These are phyloP conservation scores for Middelhovenomyces tepae DNA, from an alignment of 805 yeast genomes.

Conservation along the genomic window DNA sequence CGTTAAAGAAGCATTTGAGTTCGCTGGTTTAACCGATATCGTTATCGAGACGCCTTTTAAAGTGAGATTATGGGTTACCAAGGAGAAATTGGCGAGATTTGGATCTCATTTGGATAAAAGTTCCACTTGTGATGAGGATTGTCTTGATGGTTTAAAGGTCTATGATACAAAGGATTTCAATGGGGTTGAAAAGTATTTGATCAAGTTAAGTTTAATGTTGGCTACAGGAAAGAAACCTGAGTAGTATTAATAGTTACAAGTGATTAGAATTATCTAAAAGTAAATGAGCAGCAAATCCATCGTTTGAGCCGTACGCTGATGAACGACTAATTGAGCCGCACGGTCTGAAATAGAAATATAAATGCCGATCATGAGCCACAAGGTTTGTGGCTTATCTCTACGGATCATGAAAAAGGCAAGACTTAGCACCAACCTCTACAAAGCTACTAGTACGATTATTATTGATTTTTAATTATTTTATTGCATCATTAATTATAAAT, in stretches of 20 bases:
- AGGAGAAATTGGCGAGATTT: too few relatives aligned
- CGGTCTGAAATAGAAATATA: too few relatives aligned
- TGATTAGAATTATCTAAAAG: conserved; percentile 2
- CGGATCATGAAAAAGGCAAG: too few relatives aligned
- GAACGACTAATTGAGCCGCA: too few relatives aligned
- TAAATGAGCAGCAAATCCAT: not conserved
- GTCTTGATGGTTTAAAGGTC: too few relatives aligned
- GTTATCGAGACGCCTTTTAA: conserved; percentile 3
- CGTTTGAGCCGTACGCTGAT: too few relatives aligned
- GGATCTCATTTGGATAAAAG: conserved; percentile 3
- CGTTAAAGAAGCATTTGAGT: conserved; percentile 4
- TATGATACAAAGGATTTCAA: conserved; percentile 5
- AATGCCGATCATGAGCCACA: too few relatives aligned
- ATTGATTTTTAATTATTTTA: not conserved
- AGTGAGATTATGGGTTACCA: conserved; percentile 10
- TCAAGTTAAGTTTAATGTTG: conserved; percentile 7
- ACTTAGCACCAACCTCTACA: too few relatives aligned
- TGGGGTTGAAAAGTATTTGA: conserved; percentile 5
- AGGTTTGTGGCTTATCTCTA: too few relatives aligned
- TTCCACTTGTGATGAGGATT: conserved; percentile 1
- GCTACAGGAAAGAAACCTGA: conserved; percentile 8
- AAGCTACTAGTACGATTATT: too few relatives aligned
- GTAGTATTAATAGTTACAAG: conserved; percentile 1
- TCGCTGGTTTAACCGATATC: conserved; percentile 9
- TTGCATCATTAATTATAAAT: not conserved